Evolutionary conservation across 176 grass and related monocot species (phyloP).

Genomic region (Rhynchospora tenuis): DNA sequence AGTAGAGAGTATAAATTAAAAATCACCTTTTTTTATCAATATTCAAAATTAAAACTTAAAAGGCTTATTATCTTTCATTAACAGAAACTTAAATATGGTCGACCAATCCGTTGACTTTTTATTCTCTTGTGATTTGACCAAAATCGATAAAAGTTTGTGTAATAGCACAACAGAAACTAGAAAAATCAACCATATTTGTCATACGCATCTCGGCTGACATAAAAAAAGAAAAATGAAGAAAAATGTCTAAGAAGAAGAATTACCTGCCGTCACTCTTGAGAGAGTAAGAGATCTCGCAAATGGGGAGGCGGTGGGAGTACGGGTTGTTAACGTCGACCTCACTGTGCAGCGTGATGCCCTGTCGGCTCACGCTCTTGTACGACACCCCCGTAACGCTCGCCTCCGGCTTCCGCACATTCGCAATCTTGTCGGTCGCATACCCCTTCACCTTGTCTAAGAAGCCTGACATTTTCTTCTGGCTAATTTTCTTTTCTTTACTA

Average conservation of each 20-base stretch:
- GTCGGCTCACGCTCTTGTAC: constrained; percentile 50
- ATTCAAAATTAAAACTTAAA: no score
- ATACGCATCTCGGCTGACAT: background rate
- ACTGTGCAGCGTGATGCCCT: constrained; percentile 72
- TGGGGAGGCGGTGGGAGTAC: constrained; percentile 65
- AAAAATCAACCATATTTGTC: background rate
- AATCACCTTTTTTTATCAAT: no score
- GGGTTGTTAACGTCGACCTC: constrained; percentile 70
- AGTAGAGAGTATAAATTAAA: no score
- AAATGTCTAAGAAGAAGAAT: background rate
- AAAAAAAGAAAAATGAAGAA: background rate
- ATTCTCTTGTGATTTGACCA: background rate
- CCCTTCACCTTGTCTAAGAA: constrained; percentile 84
- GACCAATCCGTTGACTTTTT: background rate
- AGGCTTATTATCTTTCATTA: no score
- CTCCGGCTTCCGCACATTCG: constrained; percentile 76
- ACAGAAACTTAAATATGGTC: background rate
- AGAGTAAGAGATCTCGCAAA: constrained; percentile 61
- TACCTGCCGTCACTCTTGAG: constrained; percentile 64
- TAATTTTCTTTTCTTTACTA: background rate
- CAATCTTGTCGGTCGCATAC: constrained; percentile 81
- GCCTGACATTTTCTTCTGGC: constrained; percentile 30
- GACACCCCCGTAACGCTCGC: constrained; percentile 41
- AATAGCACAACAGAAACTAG: background rate
- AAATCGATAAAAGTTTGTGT: background rate